A percentile compares a stretch with the other conserved stretches of the same genome.
These are phyloP conservation scores for Talaromyces islandicus DNA, from an alignment of 2,329 filamentous ascomycete species.

Conservation along the genomic window DNA sequence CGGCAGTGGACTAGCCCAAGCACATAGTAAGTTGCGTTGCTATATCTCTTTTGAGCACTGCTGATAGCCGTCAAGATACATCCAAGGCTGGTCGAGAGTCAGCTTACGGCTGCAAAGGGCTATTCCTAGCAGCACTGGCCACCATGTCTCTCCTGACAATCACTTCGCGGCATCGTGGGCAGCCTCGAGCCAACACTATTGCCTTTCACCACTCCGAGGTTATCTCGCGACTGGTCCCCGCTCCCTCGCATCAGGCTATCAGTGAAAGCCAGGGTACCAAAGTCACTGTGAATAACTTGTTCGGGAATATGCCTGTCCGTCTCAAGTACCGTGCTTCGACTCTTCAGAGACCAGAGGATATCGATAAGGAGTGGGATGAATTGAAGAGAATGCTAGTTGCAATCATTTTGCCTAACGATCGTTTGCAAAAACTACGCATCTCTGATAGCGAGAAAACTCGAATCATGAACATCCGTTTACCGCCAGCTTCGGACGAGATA, in stretches of 20 bases:
- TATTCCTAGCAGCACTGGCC: constrained; percentile 71
- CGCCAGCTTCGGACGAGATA: not conserved
- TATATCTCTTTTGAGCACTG: not conserved
- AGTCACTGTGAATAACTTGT: constrained; percentile 71
- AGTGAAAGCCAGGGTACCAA: constrained; percentile 64
- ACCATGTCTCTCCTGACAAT: constrained; percentile 71
- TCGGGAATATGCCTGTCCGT: constrained; percentile 84
- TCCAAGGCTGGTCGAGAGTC: constrained; percentile 58
- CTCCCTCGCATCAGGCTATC: constrained; percentile 53
- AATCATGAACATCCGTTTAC: constrained; percentile 27
- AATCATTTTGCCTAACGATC: constrained; percentile 65
- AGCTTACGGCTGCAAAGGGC: constrained; percentile 63
- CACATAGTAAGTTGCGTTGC: constrained; percentile 54
- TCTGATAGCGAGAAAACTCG: constrained; percentile 45
- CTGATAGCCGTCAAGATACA: constrained; percentile 54
- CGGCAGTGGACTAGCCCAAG: constrained; percentile 64
- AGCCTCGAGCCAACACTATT: constrained; percentile 54
- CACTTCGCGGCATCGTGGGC: constrained; percentile 57
- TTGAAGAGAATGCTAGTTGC: constrained; percentile 56
- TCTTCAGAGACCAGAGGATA: constrained; percentile 45
- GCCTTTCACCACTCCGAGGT: constrained; percentile 64
- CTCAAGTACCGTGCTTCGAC: constrained; percentile 68
- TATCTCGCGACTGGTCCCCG: constrained; percentile 59
- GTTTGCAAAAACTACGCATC: constrained; percentile 52
- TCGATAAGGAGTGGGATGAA: constrained; percentile 59